These are phyloP conservation scores for Deinandra increscens DNA, from an alignment of 129 eudicot species.

Conservation along the genomic window DNA sequence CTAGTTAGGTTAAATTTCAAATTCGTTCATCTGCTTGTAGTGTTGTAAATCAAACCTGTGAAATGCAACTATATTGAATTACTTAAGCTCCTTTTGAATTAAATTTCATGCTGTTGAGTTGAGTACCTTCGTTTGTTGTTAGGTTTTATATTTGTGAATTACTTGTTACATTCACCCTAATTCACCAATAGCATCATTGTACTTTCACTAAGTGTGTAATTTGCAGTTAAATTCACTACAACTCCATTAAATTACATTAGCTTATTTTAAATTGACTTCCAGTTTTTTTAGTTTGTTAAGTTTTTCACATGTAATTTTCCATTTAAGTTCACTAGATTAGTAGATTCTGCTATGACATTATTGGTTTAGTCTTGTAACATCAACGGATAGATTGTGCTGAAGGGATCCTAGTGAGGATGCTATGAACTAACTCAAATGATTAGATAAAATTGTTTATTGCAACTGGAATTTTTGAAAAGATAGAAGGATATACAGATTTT, in stretches of 20 bases:
- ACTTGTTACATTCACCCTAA: background rate
- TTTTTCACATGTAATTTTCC: conserved; percentile 6
- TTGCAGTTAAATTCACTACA: too few relatives aligned
- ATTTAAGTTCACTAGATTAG: background rate
- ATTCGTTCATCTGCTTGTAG: background rate
- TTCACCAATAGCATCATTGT: conserved; percentile 6
- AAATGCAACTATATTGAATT: conserved; percentile 1
- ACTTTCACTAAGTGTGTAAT: background rate
- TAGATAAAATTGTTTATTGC: background rate
- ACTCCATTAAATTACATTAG: too few relatives aligned
- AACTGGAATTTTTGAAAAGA: background rate
- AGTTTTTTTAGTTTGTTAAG: background rate
- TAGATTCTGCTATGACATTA: background rate
- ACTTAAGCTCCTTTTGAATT: background rate
- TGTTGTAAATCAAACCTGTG: conserved; percentile 11
- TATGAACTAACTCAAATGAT: background rate
- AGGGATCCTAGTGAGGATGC: background rate
- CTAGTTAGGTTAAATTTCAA: conserved; percentile 20
- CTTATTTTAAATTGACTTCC: too few relatives aligned
- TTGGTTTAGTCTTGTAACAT: background rate
- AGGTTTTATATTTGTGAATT: background rate
- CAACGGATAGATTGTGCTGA: background rate
- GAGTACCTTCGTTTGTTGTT: background rate
- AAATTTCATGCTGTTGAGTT: conserved; percentile 16
- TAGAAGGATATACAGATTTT: background rate